These are phyloP conservation scores for Nakazawaea laoshanensis DNA, from an alignment of 805 yeast genomes.

Conservation along the genomic window DNA sequence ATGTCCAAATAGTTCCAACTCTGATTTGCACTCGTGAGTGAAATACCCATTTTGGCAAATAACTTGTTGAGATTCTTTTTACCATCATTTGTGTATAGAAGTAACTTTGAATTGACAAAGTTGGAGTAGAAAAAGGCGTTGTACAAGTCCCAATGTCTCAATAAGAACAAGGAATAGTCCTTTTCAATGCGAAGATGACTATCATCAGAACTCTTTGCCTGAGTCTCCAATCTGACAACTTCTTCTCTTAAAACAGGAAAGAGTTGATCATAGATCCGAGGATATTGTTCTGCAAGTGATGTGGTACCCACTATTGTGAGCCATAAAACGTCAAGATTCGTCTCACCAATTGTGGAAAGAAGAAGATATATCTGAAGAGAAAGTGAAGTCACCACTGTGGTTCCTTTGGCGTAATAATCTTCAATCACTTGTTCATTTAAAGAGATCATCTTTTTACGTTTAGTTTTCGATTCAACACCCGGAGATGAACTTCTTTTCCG, in stretches of 20 bases:
- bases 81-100: conserved; percentile 89
- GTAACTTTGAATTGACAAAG: conserved; percentile 79
- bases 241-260: conserved; percentile 77
- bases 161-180: conserved; percentile 77
- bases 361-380: conserved; percentile 77
- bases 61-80: conserved; percentile 76
- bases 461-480: conserved; percentile 24
- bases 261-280: conserved; percentile 63
- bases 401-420: conserved; percentile 77
- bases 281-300: conserved; percentile 65
- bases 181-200: conserved; percentile 53
- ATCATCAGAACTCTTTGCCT: conserved; percentile 24
- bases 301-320: conserved; percentile 82
- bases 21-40: conserved; percentile 81
- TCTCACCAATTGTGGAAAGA: conserved; percentile 75
- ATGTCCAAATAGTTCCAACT: conserved; percentile 89
- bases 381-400: conserved; percentile 64
- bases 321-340: conserved; percentile 69
- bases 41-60: conserved; percentile 95
- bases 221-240: conserved; percentile 57
- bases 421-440: conserved; percentile 52
- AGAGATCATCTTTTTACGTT: conserved; percentile 29
- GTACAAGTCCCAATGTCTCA: conserved; percentile 90
- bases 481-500: conserved; percentile 23
- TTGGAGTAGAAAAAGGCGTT: conserved; percentile 88